Base-by-base conservation (phyloP, 495 filamentous ascomycete species). In the Podospora sp. region DNA sequence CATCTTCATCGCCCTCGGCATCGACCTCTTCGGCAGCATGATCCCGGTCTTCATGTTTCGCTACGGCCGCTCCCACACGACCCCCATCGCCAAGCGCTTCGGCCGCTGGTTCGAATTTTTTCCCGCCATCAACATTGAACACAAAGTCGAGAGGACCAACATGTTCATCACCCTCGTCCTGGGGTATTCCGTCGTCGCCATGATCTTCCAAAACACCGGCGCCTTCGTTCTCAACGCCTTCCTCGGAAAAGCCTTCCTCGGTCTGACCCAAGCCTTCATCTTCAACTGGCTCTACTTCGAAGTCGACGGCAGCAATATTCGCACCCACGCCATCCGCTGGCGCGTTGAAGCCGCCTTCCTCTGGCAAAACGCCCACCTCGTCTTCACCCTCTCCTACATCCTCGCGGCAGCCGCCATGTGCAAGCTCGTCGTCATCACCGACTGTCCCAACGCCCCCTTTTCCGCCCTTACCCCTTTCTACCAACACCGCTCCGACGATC, bases 281-380 rank as follows among this genome's bases (percentile, higher is more conserved):
- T 87, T 88, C 77, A 88, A 88, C 71, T 88, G 86, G 86, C 76
- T 89, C 16, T 89, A 89, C 71, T 89, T 89, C 63, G 86, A 88
- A 70, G 79, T 89, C 36, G 86, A 89, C 73, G 77, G 78, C 27
- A 78, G 74, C 60, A 85, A 86, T 68, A 73, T 89, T 21, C 80
- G 79, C 58, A 73, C 75, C 6, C 86, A 89, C 75, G 86, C 86
- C 27, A 88, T 89, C 61, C 77, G 86, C 22, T 73, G 86, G 24
- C 77, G 76, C 55, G 72, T 79, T 9, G 18, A 72, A 16, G 76
- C 78, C 14, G 76, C 62, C 35, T 75, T 62, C 77, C 24, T 75
- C 20, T 76, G 69, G 72, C 65, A 69, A 29, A 60, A 70, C 52
- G 60, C 70, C 14, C 78, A 88, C 67, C 72, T 88, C 20, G 79